Conservation (phyloP, 1,284 basidiomycete species). For the Kalmanozyma brasiliensis region DNA sequence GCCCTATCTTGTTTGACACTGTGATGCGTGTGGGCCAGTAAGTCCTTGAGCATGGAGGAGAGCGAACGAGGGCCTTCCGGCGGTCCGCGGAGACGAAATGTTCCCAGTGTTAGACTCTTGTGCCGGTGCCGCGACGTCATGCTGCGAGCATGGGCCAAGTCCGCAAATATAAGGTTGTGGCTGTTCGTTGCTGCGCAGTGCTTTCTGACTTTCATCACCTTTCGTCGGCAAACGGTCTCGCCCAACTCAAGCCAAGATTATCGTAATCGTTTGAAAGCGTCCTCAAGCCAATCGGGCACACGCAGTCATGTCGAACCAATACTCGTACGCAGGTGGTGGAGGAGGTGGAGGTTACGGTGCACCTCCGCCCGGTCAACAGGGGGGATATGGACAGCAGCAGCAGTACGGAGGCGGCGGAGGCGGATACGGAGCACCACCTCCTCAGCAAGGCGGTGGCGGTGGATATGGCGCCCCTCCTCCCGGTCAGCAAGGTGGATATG, state of each 20-base stretch:
- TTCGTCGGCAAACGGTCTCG: no score
- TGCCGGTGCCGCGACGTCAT: no score
- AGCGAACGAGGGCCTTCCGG: no score
- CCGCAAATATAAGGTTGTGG: no score
- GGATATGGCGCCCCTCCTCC: conserved; percentile 24
- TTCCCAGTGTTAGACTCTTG: background rate
- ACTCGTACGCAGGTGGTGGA: conserved; percentile 36
- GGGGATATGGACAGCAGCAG: conserved; percentile 36
- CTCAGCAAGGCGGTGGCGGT: conserved; percentile 17
- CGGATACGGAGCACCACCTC: conserved; percentile 31
- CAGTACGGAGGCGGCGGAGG: conserved; percentile 23
- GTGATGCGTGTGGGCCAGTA: background rate
- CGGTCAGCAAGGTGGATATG: conserved; percentile 35
- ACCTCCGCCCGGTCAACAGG: conserved; percentile 38
- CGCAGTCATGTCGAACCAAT: conserved; percentile 46
- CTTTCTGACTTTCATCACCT: no score
- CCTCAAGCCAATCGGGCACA: background rate
- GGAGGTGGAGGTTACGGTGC: conserved; percentile 41
- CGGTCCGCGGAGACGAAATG: no score
- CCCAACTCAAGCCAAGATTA: no score
- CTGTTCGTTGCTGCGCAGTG: no score
- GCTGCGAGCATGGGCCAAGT: conserved; percentile 4
- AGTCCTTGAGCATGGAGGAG: no score
- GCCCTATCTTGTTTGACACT: background rate
- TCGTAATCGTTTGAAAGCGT: no score